Conservation (phyloP, 306 rosid genomes). For the Dalbergia cultrata region DNA sequence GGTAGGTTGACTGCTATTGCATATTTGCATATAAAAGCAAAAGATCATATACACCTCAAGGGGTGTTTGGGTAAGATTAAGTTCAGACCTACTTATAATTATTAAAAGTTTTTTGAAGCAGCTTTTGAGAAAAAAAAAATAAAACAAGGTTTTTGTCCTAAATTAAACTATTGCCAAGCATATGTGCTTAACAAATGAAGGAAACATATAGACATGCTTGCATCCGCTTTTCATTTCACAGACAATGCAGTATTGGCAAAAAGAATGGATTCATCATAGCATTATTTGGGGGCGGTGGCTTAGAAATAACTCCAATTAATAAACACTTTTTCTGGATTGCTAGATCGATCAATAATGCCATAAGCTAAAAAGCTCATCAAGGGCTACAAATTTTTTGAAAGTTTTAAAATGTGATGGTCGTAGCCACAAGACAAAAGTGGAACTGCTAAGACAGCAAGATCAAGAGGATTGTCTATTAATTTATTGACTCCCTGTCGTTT, state of each 20-base stretch:
- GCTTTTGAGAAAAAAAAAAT: too few species aligned
- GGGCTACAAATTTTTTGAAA: constrained; percentile 31
- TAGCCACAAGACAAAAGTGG: constrained; percentile 51
- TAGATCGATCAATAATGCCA: constrained; percentile 39
- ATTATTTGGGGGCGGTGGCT: constrained; percentile 37
- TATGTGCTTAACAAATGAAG: constrained; percentile 9
- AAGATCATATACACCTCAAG: background rate
- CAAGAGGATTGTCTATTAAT: constrained; percentile 57
- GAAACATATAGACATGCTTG: constrained; percentile 38
- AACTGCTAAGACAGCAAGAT: constrained; percentile 62
- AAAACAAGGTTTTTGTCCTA: too few species aligned
- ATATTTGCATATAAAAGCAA: background rate
- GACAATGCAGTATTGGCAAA: constrained; percentile 33
- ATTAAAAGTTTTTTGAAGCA: too few species aligned
- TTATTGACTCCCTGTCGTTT: constrained; percentile 42
- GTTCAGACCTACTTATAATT: too few species aligned
- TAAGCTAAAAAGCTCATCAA: constrained; percentile 40
- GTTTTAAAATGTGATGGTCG: constrained; percentile 40
- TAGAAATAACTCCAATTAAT: constrained; percentile 41
- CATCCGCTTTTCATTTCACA: constrained; percentile 34
- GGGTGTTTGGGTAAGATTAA: too few species aligned
- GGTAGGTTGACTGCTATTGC: constrained; percentile 23
- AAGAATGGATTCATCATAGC: constrained; percentile 29
- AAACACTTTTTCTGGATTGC: constrained; percentile 25
- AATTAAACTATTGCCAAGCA: too few species aligned